phyloP scores from a whole-genome alignment of 2,329 filamentous ascomycete species.

The Xylariales sp. region DNA sequence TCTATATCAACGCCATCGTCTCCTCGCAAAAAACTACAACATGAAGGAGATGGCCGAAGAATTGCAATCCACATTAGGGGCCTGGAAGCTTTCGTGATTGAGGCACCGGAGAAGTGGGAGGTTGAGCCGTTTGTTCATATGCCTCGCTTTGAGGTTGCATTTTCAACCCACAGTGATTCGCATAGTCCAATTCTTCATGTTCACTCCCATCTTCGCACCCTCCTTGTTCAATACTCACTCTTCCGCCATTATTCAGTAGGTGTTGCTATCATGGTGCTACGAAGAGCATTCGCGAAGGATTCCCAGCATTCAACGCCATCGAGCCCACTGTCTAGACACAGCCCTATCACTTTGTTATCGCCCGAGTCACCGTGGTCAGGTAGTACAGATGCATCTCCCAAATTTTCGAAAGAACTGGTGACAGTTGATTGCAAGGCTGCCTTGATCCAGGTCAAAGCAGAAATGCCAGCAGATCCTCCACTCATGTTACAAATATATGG shows the following conservation, averaged over 20 bases:
- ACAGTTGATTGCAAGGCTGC: constrained; percentile 84
- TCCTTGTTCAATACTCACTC: constrained; percentile 89
- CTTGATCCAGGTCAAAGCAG: constrained; percentile 87
- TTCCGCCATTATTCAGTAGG: constrained; percentile 92
- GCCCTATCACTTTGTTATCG: constrained; percentile 53
- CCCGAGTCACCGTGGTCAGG: constrained; percentile 46
- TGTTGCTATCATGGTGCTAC: constrained; percentile 81
- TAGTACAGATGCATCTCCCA: constrained; percentile 51
- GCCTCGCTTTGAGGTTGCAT: constrained; percentile 86
- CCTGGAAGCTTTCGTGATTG: constrained; percentile 90
- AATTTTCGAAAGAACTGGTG: constrained; percentile 71
- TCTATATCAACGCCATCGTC: constrained; percentile 62
- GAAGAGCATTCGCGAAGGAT: constrained; percentile 73
- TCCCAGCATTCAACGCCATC: constrained; percentile 43
- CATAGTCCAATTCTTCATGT: constrained; percentile 91
- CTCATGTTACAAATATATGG: constrained; percentile 91
- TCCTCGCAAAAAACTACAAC: constrained; percentile 64
- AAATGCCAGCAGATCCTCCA: constrained; percentile 88
- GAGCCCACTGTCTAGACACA: constrained; percentile 47
- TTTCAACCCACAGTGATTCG: constrained; percentile 86
- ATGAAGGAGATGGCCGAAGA: constrained; percentile 79
- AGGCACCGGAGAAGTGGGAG: constrained; percentile 86
- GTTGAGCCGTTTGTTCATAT: constrained; percentile 86
- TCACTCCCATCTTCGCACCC: constrained; percentile 80
- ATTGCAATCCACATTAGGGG: constrained; percentile 84